phyloP scores from a whole-genome alignment of 768 basidiomycete genomes.

The Hygrophorus russula region DNA sequence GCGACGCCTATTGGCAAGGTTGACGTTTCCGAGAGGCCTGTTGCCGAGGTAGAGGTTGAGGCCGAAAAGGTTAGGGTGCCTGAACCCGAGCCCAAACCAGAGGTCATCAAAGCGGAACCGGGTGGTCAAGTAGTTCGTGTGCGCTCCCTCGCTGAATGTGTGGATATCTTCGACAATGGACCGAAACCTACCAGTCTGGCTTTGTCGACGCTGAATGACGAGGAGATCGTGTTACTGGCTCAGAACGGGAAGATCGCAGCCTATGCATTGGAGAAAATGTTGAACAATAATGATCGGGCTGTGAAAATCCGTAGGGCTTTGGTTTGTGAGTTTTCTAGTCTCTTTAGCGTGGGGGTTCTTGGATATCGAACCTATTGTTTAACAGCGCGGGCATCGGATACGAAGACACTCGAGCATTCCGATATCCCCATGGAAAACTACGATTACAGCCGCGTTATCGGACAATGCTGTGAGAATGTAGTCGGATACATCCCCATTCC shows the following conservation, averaged over 20 bases:
- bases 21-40: constrained; percentile 12
- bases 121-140: background rate
- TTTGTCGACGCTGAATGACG: constrained; percentile 65
- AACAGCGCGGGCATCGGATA: constrained; percentile 73
- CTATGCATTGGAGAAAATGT: constrained; percentile 92
- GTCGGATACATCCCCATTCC: constrained; percentile 95
- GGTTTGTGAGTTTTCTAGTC: constrained; percentile 55
- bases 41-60: constrained; percentile 7
- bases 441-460: constrained; percentile 89
- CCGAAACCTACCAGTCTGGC: constrained; percentile 48
- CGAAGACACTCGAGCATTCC: constrained; percentile 74
- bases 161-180: constrained; percentile 69
- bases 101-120: background rate
- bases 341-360: background rate
- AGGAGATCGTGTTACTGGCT: constrained; percentile 81
- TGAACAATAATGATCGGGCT: constrained; percentile 75
- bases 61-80: background rate
- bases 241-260: constrained; percentile 89
- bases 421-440: constrained; percentile 77
- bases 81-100: background rate
- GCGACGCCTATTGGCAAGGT: constrained; percentile 7
- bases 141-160: constrained; percentile 65
- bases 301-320: constrained; percentile 79
- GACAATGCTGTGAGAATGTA: constrained; percentile 98
- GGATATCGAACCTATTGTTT: constrained; percentile 2